phyloP scores from a whole-genome alignment of 768 basidiomycete genomes.

The Cystofilobasidium capitatum region DNA sequence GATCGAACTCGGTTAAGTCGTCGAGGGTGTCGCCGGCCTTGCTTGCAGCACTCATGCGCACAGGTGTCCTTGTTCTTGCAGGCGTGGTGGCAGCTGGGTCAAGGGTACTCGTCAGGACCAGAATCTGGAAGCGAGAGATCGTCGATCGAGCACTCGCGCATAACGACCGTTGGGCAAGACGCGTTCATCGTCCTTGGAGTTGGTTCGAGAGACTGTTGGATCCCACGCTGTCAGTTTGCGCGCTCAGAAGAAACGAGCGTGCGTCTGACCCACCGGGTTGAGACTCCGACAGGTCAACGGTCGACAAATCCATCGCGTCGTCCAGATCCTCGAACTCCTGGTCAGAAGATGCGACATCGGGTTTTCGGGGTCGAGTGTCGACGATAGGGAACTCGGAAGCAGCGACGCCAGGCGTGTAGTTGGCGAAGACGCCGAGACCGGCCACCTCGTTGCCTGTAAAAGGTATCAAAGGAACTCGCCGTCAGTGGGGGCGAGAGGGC shows the following conservation, averaged over 20 bases:
- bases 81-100: constrained; percentile 9
- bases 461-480: too few relatives aligned
- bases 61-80: constrained; percentile 17
- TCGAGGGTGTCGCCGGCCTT: constrained; percentile 1
- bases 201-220: background rate
- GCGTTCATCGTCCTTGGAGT: constrained; percentile 5
- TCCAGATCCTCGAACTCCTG: background rate
- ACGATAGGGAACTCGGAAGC: constrained; percentile 14
- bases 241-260: background rate
- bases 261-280: background rate
- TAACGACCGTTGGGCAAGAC: constrained; percentile 8
- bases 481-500: background rate
- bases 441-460: constrained; percentile 17
- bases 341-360: background rate
- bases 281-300: background rate
- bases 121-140: too few relatives aligned
- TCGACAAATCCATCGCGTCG: background rate
- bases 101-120: background rate
- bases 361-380: constrained; percentile 12
- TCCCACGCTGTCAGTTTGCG: background rate
- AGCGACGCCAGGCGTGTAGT: constrained; percentile 4
- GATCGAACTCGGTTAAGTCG: background rate
- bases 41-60: constrained; percentile 3
- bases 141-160: background rate
- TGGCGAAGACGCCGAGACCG: constrained; percentile 17